These are phyloP conservation scores for Fusarium irregulare DNA, from an alignment of 2,329 filamentous ascomycete species.

Conservation along the genomic window DNA sequence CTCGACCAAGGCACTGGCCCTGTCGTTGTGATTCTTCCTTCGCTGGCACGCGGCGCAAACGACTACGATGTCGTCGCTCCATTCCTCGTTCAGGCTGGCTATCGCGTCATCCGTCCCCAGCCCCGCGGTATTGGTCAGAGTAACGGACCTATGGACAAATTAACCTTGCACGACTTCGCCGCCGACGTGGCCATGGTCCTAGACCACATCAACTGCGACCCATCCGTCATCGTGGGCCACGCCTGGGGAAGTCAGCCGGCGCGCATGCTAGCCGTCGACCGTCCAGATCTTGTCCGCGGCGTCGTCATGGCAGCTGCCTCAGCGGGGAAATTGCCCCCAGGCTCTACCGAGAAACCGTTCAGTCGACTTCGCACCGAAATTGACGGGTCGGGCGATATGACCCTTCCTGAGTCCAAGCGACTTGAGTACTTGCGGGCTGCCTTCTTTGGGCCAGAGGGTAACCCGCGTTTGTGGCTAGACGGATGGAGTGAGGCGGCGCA, in stretches of 20 bases:
- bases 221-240: background rate
- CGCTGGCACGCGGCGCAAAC: background rate
- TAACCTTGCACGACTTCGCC: background rate
- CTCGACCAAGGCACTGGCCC: background rate
- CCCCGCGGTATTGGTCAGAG: background rate
- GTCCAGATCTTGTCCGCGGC: constrained; percentile 1
- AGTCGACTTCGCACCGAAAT: background rate
- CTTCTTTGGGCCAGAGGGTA: background rate
- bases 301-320: constrained; percentile 4
- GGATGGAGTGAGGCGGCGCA: background rate
- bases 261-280: background rate
- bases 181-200: background rate
- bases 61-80: background rate
- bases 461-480: background rate
- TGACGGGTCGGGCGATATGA: background rate
- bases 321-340: background rate
- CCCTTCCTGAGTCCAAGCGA: background rate
- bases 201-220: background rate
- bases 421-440: background rate
- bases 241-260: background rate
- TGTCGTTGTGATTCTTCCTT: background rate
- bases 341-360: background rate
- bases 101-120: background rate
- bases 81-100: background rate
- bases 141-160: background rate